These are phyloP conservation scores for Entonaema liquescens DNA, from an alignment of 495 filamentous ascomycete species.

Conservation along the genomic window DNA sequence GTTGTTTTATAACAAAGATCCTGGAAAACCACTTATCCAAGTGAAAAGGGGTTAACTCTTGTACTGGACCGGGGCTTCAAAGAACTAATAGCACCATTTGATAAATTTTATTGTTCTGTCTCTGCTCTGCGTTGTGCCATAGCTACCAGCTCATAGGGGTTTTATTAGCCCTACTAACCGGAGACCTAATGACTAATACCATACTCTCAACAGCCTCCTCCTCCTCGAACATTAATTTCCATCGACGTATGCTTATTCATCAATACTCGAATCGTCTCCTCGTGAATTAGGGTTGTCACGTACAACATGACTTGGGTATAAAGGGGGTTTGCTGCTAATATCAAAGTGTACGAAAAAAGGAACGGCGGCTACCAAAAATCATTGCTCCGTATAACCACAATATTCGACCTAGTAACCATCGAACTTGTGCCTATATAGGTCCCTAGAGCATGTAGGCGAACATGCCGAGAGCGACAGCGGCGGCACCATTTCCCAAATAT, in stretches of 20 bases:
- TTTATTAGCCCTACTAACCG: constrained; percentile 15
- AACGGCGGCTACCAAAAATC: constrained; percentile 23
- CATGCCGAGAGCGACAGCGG: constrained; percentile 48
- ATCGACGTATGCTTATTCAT: constrained; percentile 37
- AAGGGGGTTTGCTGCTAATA: constrained; percentile 7
- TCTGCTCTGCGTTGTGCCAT: constrained; percentile 26
- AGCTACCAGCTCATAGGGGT: constrained; percentile 11
- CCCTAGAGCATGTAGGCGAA: constrained; percentile 50
- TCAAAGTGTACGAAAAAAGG: constrained; percentile 9
- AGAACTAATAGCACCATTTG: not conserved
- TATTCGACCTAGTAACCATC: constrained; percentile 1
- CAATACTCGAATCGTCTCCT: constrained; percentile 39
- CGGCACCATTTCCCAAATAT: constrained; percentile 48
- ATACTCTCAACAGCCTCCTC: constrained; percentile 28
- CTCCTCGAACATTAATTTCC: constrained; percentile 36
- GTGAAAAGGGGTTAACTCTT: not conserved
- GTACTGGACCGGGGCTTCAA: not conserved
- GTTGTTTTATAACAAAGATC: not conserved
- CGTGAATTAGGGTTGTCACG: constrained; percentile 40
- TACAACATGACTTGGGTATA: constrained; percentile 39
- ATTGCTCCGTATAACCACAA: constrained; percentile 8
- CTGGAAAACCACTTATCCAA: not conserved
- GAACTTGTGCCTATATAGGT: constrained; percentile 15
- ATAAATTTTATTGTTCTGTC: constrained; percentile 38
- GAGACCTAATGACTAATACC: constrained; percentile 19